These are phyloP conservation scores for Yamadazyma takamatsuzukensis DNA, from an alignment of 805 yeast genomes.

Conservation along the genomic window DNA sequence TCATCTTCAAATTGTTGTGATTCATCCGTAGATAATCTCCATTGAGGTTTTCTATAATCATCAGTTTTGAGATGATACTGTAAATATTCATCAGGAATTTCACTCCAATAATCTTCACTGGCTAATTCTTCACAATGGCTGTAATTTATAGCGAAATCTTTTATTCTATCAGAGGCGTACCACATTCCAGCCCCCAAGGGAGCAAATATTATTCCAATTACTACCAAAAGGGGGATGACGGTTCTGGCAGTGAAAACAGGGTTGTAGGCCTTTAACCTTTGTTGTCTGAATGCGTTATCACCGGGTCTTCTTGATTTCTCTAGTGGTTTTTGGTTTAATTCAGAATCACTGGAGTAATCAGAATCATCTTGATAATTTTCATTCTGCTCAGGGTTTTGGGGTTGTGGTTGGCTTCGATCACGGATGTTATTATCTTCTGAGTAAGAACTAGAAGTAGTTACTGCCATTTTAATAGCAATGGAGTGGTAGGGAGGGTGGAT, in stretches of 20 bases:
- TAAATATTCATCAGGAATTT: slow-evolving; percentile 36
- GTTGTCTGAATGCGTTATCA: slow-evolving; percentile 56
- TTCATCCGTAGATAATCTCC: slow-evolving; percentile 36
- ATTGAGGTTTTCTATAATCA: slow-evolving; percentile 21
- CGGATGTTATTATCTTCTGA: too few species aligned
- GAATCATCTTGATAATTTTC: slow-evolving; percentile 3
- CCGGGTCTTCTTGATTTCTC: slow-evolving; percentile 62
- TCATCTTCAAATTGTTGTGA: slow-evolving; percentile 48
- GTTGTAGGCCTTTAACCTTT: slow-evolving; percentile 49
- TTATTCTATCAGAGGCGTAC: slow-evolving; percentile 36
- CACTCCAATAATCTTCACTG: slow-evolving; percentile 26
- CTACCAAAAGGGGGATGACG: slow-evolving; percentile 37
- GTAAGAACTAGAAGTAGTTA: too few species aligned
- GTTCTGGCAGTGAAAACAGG: slow-evolving; percentile 41
- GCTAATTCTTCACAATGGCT: slow-evolving; percentile 39
- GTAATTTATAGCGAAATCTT: slow-evolving; percentile 41
- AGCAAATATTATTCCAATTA: slow-evolving; percentile 36
- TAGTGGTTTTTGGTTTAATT: slow-evolving; percentile 38
- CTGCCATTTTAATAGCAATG: too few species aligned
- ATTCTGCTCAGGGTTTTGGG: too few species aligned
- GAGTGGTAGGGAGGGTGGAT: too few species aligned
- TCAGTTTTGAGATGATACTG: slow-evolving; percentile 27
- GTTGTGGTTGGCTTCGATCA: too few species aligned
- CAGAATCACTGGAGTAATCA: slow-evolving; percentile 23
- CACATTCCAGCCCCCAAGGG: slow-evolving; percentile 48